Percentiles rank a stretch among this genome's conserved stretches.
phyloP scores from a whole-genome alignment of 257 asterid species.

The Pogostemon cablin region DNA sequence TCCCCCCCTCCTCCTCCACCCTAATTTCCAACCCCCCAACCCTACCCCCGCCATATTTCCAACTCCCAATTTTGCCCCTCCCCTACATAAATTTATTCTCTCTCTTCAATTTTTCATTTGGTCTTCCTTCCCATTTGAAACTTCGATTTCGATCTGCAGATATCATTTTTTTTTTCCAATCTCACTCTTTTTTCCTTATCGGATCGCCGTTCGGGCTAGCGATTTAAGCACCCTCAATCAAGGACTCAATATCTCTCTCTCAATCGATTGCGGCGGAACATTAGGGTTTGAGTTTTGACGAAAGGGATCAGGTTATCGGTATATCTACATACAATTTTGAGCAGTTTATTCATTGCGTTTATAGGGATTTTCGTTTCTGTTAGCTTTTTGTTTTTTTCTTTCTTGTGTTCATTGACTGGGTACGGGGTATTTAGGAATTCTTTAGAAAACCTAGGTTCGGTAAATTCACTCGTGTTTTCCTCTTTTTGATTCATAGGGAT shows the following conservation, averaged over 20 bases:
- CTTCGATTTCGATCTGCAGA: conserved; percentile 37
- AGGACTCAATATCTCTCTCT: conserved; percentile 40
- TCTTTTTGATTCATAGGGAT: conserved; percentile 25
- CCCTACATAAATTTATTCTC: conserved; percentile 17
- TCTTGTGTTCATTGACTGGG: not conserved
- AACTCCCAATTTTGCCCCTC: conserved; percentile 26
- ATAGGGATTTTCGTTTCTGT: conserved; percentile 2
- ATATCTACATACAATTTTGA: conserved; percentile 15
- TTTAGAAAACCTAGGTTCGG: conserved; percentile 39
- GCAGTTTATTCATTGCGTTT: conserved; percentile 14
- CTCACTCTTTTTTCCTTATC: conserved; percentile 11
- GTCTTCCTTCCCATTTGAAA: conserved; percentile 4
- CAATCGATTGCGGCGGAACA: conserved; percentile 36
- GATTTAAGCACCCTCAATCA: conserved; percentile 33
- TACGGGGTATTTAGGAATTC: conserved; percentile 24
- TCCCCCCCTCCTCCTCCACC: not conserved
- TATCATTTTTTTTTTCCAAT: not conserved
- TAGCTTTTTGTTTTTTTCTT: not conserved
- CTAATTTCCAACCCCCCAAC: not conserved
- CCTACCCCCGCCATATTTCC: not conserved
- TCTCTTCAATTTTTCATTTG: not conserved
- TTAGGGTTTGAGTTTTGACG: conserved; percentile 41
- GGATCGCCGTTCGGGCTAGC: conserved; percentile 25
- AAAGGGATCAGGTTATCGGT: conserved; percentile 40
- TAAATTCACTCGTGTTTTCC: conserved; percentile 12